phyloP scores from a whole-genome alignment of 108 stramenopile species.

The Nannochloropsis granulata region DNA sequence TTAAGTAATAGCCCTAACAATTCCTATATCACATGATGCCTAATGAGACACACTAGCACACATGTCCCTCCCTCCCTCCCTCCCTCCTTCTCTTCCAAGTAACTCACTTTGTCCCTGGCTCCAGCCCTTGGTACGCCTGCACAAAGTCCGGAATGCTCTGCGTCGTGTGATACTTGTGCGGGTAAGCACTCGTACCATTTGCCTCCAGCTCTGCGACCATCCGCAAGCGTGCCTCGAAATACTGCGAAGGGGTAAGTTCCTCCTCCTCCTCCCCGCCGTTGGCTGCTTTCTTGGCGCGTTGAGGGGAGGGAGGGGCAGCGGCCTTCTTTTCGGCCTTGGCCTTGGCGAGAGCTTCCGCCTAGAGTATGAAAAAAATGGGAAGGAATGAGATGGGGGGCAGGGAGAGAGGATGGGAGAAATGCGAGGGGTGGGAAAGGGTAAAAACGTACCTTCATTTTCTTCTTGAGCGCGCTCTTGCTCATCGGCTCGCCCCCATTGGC shows the following conservation, averaged over 20 bases:
- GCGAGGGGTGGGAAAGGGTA: not conserved
- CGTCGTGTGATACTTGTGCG: constrained; percentile 92
- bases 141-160: constrained; percentile 74
- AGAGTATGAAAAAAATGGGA: not conserved
- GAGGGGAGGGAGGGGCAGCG: constrained; percentile 1
- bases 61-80: not conserved
- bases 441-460: constrained; percentile 14
- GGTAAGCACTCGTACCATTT: constrained; percentile 76
- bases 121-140: constrained; percentile 51
- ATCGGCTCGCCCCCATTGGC: not conserved
- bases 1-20: not conserved
- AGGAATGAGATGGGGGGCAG: not conserved
- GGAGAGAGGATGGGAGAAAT: not conserved
- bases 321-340: constrained; percentile 45
- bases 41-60: not conserved
- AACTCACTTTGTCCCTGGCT: constrained; percentile 51
- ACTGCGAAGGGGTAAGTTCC: constrained; percentile 79
- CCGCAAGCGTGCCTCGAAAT: constrained; percentile 72
- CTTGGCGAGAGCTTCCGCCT: constrained; percentile 19
- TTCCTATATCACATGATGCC: not conserved
- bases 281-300: constrained; percentile 35
- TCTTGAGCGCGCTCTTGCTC: constrained; percentile 37
- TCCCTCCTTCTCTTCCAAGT: not conserved
- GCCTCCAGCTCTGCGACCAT: constrained; percentile 58
- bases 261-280: constrained; percentile 53